These are phyloP conservation scores for Phialophora verrucosa DNA, from an alignment of 2,329 filamentous ascomycete species.

Conservation along the genomic window DNA sequence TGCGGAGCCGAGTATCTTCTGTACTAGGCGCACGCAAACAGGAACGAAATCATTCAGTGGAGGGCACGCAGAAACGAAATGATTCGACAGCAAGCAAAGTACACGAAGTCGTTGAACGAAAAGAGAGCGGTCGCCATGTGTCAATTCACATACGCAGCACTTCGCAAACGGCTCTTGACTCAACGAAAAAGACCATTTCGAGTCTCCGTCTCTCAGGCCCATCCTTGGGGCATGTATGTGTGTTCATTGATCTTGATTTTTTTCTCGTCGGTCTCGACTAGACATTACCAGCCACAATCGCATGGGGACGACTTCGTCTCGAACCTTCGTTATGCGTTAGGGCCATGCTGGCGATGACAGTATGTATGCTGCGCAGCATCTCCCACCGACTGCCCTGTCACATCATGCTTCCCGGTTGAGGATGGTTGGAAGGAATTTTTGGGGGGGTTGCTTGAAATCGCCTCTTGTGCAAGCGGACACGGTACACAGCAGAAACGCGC, in stretches of 20 bases:
- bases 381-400: not conserved
- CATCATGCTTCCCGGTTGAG: slow-evolving; percentile 8
- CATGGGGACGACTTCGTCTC: slow-evolving; percentile 4
- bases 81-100: not conserved
- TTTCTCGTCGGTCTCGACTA: slow-evolving; percentile 2
- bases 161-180: not conserved
- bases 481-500: slow-evolving; percentile 4
- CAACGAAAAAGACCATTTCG: not conserved
- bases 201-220: not conserved
- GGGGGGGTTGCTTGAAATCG: slow-evolving; percentile 10
- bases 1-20: not conserved
- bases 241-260: slow-evolving; percentile 1
- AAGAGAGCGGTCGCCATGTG: not conserved
- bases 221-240: not conserved
- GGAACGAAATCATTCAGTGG: not conserved
- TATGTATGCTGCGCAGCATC: not conserved
- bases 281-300: not conserved
- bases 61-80: not conserved
- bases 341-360: not conserved
- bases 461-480: slow-evolving; percentile 15
- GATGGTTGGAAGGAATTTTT: not conserved
- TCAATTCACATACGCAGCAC: not conserved
- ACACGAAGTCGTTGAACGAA: not conserved
- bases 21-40: not conserved
- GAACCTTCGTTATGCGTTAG: not conserved